phyloP scores from a whole-genome alignment of 2,329 filamentous ascomycete genomes.

The Penicillium italicum region DNA sequence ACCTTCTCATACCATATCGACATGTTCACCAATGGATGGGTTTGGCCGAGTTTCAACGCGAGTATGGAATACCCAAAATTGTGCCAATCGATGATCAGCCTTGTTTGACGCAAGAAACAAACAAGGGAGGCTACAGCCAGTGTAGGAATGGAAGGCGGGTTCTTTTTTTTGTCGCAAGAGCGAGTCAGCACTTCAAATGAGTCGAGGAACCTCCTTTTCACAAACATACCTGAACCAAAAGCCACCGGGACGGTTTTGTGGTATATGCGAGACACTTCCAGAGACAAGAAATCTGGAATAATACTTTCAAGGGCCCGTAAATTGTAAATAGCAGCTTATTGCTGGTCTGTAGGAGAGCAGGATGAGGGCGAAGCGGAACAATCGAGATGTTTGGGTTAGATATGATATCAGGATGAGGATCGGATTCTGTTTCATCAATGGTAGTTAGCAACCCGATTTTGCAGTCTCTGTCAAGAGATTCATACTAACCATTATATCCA shows the following conservation, averaged over 20 bases:
- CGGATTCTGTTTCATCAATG: slow-evolving; percentile 58
- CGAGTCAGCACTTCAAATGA: background rate
- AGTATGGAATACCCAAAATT: slow-evolving; percentile 98
- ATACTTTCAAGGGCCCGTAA: slow-evolving; percentile 75
- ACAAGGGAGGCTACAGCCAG: slow-evolving; percentile 70
- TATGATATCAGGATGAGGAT: slow-evolving; percentile 72
- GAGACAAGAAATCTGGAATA: slow-evolving; percentile 74
- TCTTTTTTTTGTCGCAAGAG: slow-evolving; percentile 50
- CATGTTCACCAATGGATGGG: slow-evolving; percentile 71
- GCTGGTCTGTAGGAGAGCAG: slow-evolving; percentile 62
- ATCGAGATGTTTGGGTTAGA: slow-evolving; percentile 67
- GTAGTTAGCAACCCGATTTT: slow-evolving; percentile 5
- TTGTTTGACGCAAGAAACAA: slow-evolving; percentile 72
- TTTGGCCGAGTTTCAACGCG: slow-evolving; percentile 58
- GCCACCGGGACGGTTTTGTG: slow-evolving; percentile 72
- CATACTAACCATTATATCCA: slow-evolving; percentile 70
- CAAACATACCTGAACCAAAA: slow-evolving; percentile 68
- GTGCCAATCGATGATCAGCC: slow-evolving; percentile 93
- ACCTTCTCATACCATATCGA: slow-evolving; percentile 73
- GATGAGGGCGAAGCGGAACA: slow-evolving; percentile 65
- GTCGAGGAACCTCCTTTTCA: background rate
- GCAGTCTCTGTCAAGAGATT: background rate
- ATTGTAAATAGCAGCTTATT: slow-evolving; percentile 72
- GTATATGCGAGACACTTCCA: slow-evolving; percentile 69
- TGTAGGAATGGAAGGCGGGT: slow-evolving; percentile 91